phyloP scores from a whole-genome alignment of 164 flowering plant species.

The Liquidambar formosana region DNA sequence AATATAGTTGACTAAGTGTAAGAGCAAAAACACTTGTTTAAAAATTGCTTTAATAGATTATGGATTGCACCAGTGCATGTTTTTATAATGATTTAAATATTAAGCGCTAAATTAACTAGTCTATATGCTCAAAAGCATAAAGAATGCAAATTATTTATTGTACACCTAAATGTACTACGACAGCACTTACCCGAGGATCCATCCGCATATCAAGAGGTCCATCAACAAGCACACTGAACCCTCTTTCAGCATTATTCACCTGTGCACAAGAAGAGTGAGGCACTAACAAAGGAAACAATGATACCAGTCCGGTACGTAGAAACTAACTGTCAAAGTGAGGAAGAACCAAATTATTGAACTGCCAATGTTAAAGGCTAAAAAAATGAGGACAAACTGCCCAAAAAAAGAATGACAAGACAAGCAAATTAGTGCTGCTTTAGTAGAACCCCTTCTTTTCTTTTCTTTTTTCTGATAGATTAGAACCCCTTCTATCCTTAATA shows the following conservation, averaged over 20 bases:
- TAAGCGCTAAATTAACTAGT: not conserved
- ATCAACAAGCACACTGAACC: conserved; percentile 78
- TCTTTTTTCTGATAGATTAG: too few species aligned
- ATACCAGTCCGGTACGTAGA: not conserved
- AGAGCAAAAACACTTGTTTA: not conserved
- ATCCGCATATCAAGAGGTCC: conserved; percentile 99
- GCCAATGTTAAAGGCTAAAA: not conserved
- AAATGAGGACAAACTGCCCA: not conserved
- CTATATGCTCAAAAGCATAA: not conserved
- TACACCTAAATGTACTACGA: not conserved
- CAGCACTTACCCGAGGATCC: conserved; percentile 71
- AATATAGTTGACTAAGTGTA: not conserved
- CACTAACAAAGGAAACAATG: not conserved
- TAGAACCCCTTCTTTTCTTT: too few species aligned
- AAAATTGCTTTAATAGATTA: too few species aligned
- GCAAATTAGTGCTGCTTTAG: too few species aligned
- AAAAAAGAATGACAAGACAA: not conserved
- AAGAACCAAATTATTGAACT: not conserved
- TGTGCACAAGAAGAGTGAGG: conserved; percentile 24
- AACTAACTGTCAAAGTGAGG: not conserved
- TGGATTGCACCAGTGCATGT: too few species aligned
- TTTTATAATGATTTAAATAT: too few species aligned
- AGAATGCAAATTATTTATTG: not conserved
- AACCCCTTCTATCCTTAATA: too few species aligned
- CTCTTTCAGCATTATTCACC: conserved; percentile 85